These are phyloP conservation scores for Hymenoscyphus scutula DNA, from an alignment of 2,329 filamentous ascomycete genomes.

Conservation along the genomic window DNA sequence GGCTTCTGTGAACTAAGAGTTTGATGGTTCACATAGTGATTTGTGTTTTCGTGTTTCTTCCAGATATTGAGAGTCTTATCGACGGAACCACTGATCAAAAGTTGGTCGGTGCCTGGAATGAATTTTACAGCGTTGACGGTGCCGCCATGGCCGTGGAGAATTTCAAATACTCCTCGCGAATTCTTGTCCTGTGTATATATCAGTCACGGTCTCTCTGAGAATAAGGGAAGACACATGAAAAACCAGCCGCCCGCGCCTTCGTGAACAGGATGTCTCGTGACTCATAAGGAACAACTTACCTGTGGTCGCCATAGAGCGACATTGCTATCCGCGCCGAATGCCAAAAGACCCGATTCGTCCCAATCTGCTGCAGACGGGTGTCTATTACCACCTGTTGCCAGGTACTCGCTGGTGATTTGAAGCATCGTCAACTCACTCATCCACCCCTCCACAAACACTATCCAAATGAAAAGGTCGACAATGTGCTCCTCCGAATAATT, in stretches of 20 bases:
- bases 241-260: background rate
- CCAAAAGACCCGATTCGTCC: constrained; percentile 71
- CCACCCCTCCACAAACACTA: constrained; percentile 9
- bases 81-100: constrained; percentile 76
- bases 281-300: constrained; percentile 46
- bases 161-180: constrained; percentile 55
- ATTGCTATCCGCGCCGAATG: constrained; percentile 86
- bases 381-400: constrained; percentile 78
- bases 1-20: constrained; percentile 45
- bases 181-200: constrained; percentile 22
- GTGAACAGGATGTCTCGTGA: constrained; percentile 1
- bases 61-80: constrained; percentile 78
- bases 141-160: constrained; percentile 75
- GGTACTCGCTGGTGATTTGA: constrained; percentile 30
- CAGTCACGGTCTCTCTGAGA: background rate
- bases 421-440: constrained; percentile 27
- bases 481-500: background rate
- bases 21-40: constrained; percentile 43
- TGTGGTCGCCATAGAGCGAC: constrained; percentile 83
- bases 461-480: background rate
- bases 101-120: constrained; percentile 52
- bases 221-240: background rate
- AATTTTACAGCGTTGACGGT: constrained; percentile 83
- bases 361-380: constrained; percentile 90
- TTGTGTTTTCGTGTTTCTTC: constrained; percentile 45